Base-by-base conservation (phyloP, 805 yeast genomes). In the Wickerhamiella cacticola region DNA sequence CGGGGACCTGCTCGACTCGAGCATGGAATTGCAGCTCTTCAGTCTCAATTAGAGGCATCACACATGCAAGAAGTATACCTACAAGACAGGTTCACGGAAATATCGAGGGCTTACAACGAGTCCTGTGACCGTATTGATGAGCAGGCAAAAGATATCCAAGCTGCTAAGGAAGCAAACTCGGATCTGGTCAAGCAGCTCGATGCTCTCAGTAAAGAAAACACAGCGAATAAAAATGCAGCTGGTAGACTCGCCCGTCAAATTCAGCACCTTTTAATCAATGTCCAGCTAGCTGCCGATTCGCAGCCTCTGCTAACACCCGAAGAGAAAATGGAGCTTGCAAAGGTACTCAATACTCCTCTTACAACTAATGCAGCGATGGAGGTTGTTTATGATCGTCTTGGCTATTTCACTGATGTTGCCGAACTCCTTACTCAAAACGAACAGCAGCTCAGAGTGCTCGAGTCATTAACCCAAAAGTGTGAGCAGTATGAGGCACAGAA, bases 231-330 rank as follows among this genome's bases (percentile, higher is more conserved):
- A 40, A 74, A 72, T 49, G 78, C 80, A 53, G 74, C 80, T 38
- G 65, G 71, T 24, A 96, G 89, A 58, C 66, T 89, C 34, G 83
- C 94, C 5, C 76, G 79, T 38, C 97, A 89, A 61, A 73, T 92
- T n/a, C 85, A 83, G 55, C 73, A 71, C 43, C 69, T 87, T 31
- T 68, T 89, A 33, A 73, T 81, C 13, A 68, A 68, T 48, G 50
- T 59, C 33, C 85, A 82, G 58, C 69, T 83, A 1, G 70, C 77
- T 24, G 71, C 77, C 41, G 74, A 72, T 10, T 67, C 74, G n/a
- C 75, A 75, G 31, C 67, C 70, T 34, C 83, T 89, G 7, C 65
- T 89, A 31, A 73, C 82, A 4, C 62, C 69, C 0, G 74, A 74
- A 12, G 96, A 89, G 57, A 72, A 73, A 53, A 68, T 68, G n/a